Conservation (phyloP, 2,329 filamentous ascomycete species). For the Tolypocladium cylindrosporum region DNA sequence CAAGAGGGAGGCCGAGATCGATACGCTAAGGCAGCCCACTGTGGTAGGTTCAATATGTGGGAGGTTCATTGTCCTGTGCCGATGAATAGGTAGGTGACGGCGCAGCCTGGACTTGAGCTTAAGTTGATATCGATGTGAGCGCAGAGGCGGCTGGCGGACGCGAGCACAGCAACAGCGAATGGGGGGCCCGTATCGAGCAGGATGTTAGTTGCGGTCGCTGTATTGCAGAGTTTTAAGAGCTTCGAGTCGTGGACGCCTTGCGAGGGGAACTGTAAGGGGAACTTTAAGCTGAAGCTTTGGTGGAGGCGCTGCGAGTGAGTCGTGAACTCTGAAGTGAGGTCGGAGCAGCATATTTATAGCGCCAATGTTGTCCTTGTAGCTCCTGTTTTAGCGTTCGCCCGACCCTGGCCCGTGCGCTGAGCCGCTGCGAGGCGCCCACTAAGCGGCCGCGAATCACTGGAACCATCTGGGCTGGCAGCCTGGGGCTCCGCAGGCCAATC, state of each 20-base stretch:
- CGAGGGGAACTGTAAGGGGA: background rate
- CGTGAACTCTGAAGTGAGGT: background rate
- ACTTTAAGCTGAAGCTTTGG: background rate
- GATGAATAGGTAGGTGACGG: background rate
- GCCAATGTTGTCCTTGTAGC: background rate
- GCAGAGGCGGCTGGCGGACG: background rate
- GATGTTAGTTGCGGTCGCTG: background rate
- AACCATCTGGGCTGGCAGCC: background rate
- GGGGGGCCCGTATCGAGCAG: background rate
- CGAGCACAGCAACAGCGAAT: background rate
- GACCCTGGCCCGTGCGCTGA: background rate
- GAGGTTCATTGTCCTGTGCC: background rate
- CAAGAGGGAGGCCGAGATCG: background rate
- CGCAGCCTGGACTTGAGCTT: background rate
- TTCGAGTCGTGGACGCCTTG: background rate
- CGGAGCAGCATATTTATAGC: background rate
- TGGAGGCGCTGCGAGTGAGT: background rate
- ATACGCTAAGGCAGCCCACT: background rate
- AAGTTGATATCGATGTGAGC: background rate
- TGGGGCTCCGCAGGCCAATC: background rate
- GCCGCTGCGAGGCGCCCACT: background rate
- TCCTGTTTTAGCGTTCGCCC: background rate
- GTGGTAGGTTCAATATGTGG: background rate
- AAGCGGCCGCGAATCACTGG: background rate
- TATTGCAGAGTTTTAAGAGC: background rate